A percentile compares a stretch with the other conserved stretches of the same genome.
These are phyloP conservation scores for Endothia cerciana DNA, from an alignment of 2,329 filamentous ascomycete genomes.

Conservation along the genomic window DNA sequence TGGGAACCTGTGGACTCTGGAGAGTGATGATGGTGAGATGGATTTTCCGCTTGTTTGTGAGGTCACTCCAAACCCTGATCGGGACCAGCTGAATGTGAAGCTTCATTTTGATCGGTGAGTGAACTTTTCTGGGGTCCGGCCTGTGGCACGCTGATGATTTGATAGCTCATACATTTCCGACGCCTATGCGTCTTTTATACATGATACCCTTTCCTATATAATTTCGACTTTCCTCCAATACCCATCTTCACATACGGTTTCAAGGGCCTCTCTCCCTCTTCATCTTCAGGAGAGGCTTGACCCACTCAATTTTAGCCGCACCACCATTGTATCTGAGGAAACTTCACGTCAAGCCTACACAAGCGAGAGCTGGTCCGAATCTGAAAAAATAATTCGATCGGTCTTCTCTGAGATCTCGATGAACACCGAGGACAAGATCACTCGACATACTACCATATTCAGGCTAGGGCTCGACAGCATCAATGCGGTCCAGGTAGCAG, in stretches of 20 bases:
- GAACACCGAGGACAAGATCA: conserved; percentile 54
- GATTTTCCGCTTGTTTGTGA: conserved; percentile 80
- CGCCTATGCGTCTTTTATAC: conserved; percentile 14
- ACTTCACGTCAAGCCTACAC: background rate
- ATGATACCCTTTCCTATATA: conserved; percentile 25
- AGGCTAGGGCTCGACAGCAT: conserved; percentile 92
- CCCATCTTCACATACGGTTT: conserved; percentile 23
- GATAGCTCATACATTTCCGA: conserved; percentile 27
- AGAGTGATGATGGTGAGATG: conserved; percentile 66
- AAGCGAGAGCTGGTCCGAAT: conserved; percentile 49
- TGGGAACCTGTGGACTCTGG: conserved; percentile 56
- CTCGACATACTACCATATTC: conserved; percentile 73
- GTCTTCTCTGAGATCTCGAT: conserved; percentile 64
- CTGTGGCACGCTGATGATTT: conserved; percentile 24
- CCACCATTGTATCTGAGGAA: background rate
- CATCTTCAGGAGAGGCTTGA: conserved; percentile 15
- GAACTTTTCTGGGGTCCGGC: background rate
- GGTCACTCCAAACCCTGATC: conserved; percentile 58
- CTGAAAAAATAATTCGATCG: conserved; percentile 57
- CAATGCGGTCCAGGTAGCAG: conserved; percentile 78
- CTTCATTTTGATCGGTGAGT: conserved; percentile 64
- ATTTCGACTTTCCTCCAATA: conserved; percentile 16
- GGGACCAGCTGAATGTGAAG: conserved; percentile 59
- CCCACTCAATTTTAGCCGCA: conserved; percentile 10
- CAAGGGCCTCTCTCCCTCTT: conserved; percentile 16